Conservation (phyloP, 148 eudicot genomes). For the Salicornia ramosissima region DNA sequence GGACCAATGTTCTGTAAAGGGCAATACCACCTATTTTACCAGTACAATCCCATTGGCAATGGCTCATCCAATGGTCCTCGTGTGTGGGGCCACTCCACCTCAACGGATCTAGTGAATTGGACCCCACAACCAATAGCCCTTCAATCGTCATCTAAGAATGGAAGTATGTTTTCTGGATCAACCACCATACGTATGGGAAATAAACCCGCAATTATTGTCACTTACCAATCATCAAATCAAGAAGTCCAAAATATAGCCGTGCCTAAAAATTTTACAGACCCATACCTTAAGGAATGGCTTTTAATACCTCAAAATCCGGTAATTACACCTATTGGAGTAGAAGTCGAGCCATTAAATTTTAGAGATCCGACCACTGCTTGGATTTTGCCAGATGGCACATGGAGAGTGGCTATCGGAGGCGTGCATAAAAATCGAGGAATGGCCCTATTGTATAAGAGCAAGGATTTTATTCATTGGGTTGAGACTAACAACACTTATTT, state of each 20-base stretch:
- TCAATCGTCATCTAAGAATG: constrained; percentile 36
- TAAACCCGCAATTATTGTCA: constrained; percentile 45
- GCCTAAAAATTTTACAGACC: constrained; percentile 56
- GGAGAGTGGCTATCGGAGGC: constrained; percentile 42
- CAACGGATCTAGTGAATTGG: constrained; percentile 69
- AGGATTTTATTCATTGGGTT: constrained; percentile 49
- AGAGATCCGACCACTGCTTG: constrained; percentile 75
- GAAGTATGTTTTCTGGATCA: constrained; percentile 75
- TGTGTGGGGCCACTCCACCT: constrained; percentile 73
- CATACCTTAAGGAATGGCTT: constrained; percentile 56
- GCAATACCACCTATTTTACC: constrained; percentile 70
- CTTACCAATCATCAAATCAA: constrained; percentile 36
- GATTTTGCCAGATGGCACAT: constrained; percentile 36
- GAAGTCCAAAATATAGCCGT: constrained; percentile 65
- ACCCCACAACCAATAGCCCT: constrained; percentile 53
- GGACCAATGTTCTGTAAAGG: constrained; percentile 75
- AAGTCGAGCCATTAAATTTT: constrained; percentile 39
- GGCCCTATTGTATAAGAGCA: constrained; percentile 45
- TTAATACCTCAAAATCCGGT: constrained; percentile 39
- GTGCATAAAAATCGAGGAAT: constrained; percentile 22
- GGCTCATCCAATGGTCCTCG: constrained; percentile 65
- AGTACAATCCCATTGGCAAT: constrained; percentile 56
- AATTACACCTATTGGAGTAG: constrained; percentile 37
- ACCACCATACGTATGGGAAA: constrained; percentile 45
- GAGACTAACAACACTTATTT: constrained; percentile 38